These are phyloP conservation scores for Iberis pinnata DNA, from an alignment of 345 rosid species.

Conservation along the genomic window DNA sequence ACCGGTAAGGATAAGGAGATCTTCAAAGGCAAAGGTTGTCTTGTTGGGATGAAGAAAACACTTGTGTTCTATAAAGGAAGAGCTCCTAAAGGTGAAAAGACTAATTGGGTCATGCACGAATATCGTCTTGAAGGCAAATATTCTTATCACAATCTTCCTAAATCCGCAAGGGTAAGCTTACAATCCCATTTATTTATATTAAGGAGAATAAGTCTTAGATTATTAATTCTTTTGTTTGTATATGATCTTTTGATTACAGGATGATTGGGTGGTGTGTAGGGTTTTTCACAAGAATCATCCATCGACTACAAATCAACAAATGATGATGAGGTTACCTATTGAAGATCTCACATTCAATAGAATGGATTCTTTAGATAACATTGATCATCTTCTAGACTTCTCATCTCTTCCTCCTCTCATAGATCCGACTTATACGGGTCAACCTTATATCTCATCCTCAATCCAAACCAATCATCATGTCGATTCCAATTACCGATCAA, in stretches of 20 bases:
- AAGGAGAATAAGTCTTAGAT: too few relatives aligned
- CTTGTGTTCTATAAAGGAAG: conserved; percentile 92
- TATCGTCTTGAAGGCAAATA: conserved; percentile 85
- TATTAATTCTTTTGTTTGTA: conserved; percentile 5
- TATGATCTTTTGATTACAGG: conserved; percentile 43
- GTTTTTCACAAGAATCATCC: conserved; percentile 71
- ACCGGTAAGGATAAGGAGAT: conserved; percentile 96
- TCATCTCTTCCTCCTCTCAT: conserved; percentile 35
- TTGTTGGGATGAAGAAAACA: too few relatives aligned
- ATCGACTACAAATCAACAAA: conserved; percentile 22
- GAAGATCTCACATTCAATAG: conserved; percentile 30
- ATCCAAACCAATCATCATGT: conserved; percentile 7
- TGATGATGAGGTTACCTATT: conserved; percentile 24
- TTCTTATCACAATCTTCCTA: conserved; percentile 68
- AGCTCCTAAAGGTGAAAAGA: conserved; percentile 94
- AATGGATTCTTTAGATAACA: conserved; percentile 28
- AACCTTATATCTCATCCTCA: conserved; percentile 20
- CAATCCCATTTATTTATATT: too few relatives aligned
- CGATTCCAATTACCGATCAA: conserved; percentile 15
- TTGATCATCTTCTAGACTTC: conserved; percentile 31
- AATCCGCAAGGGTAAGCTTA: conserved; percentile 62
- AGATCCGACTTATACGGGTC: conserved; percentile 22
- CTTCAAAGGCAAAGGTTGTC: conserved; percentile 42
- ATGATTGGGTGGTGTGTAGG: conserved; percentile 97
- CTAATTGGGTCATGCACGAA: conserved; percentile 98